These are phyloP conservation scores for Aspergillus transmontanensis DNA, from an alignment of 2,329 filamentous ascomycete genomes.

Conservation along the genomic window DNA sequence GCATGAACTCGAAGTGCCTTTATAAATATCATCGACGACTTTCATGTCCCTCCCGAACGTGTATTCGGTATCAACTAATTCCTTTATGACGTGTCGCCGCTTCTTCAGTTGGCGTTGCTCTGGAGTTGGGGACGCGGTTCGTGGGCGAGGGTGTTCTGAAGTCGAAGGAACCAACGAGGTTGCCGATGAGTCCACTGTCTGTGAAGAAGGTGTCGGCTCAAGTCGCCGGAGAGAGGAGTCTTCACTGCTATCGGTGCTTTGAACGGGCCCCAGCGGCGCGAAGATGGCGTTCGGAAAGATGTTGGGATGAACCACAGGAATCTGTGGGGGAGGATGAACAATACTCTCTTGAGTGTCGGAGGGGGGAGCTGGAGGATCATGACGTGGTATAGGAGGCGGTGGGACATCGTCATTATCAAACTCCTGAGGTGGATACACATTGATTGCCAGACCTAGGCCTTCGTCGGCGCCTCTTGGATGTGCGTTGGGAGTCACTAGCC, in stretches of 20 bases:
- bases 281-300: slow-evolving; percentile 14
- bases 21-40: slow-evolving; percentile 96
- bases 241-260: slow-evolving; percentile 38
- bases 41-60: slow-evolving; percentile 94
- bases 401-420: slow-evolving; percentile 24
- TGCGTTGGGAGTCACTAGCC: slow-evolving; percentile 17
- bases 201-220: slow-evolving; percentile 32
- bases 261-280: slow-evolving; percentile 24
- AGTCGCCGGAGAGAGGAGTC: slow-evolving; percentile 38
- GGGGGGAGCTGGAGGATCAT: slow-evolving; percentile 16
- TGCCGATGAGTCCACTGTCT: slow-evolving; percentile 38
- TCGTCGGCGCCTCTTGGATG: slow-evolving; percentile 32
- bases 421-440: slow-evolving; percentile 37
- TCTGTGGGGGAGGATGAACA: neutral
- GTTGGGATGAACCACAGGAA: slow-evolving; percentile 8
- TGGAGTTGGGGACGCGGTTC: slow-evolving; percentile 36
- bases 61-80: slow-evolving; percentile 89
- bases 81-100: slow-evolving; percentile 82
- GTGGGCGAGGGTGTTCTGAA: slow-evolving; percentile 26
- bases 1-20: slow-evolving; percentile 82
- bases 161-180: slow-evolving; percentile 40
- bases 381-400: slow-evolving; percentile 41
- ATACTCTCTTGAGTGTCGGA: slow-evolving; percentile 16
- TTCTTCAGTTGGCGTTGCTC: slow-evolving; percentile 66
- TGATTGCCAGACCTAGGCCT: slow-evolving; percentile 49